Conservation (phyloP, 257 asterid species). For the Solanum habrochaites region DNA sequence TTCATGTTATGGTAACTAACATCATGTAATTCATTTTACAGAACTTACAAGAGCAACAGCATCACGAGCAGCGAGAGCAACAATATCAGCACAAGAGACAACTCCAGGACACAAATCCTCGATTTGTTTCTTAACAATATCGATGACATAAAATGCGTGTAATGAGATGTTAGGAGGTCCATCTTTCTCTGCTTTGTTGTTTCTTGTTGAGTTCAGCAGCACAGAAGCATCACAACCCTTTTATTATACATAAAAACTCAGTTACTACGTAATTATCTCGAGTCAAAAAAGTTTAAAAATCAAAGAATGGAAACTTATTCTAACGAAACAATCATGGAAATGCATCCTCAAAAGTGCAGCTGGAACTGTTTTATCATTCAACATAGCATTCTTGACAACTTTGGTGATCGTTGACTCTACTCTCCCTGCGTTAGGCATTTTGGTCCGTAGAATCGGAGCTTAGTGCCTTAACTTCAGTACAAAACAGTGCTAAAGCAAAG, state of each 20-base stretch:
- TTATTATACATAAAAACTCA: background rate
- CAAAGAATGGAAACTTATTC: conserved; percentile 19
- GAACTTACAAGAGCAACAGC: conserved; percentile 64
- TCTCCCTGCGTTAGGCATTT: conserved; percentile 51
- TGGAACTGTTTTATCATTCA: conserved; percentile 61
- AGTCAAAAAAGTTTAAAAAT: background rate
- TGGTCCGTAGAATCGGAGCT: conserved; percentile 44
- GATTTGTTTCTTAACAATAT: conserved; percentile 45
- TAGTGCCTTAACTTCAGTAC: conserved; percentile 20
- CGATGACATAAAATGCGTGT: conserved; percentile 78
- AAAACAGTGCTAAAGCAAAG: conserved; percentile 5
- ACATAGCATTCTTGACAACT: conserved; percentile 42
- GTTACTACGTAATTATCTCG: background rate
- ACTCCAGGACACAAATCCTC: conserved; percentile 70
- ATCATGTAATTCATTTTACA: background rate
- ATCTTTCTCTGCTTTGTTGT: conserved; percentile 54
- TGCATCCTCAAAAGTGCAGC: conserved; percentile 84
- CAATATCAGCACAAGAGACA: conserved; percentile 78
- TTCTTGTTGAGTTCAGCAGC: conserved; percentile 42
- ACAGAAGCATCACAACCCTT: conserved; percentile 93
- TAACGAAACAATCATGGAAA: conserved; percentile 81
- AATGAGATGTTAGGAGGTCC: conserved; percentile 73
- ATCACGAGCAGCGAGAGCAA: conserved; percentile 80
- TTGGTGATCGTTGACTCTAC: conserved; percentile 21
- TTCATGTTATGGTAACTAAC: background rate